Base-by-base conservation (phyloP, 2,329 filamentous ascomycete species). In the Ophiostoma sp. region DNA sequence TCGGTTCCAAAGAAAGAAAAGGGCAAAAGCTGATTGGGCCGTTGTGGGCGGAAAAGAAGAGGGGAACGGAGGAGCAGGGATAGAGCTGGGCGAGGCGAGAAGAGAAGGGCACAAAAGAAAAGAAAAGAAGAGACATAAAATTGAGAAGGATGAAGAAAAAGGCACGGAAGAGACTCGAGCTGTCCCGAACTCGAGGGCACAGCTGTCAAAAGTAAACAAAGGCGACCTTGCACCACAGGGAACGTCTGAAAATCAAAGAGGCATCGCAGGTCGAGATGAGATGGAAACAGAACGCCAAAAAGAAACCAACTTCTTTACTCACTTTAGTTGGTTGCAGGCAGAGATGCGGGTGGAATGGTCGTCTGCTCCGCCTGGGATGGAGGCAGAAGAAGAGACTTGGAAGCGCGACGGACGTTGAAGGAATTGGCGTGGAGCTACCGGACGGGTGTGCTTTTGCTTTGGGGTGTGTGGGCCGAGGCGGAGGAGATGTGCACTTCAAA, bases 11-110 rank as follows among this genome's bases (percentile, higher is more conserved):
- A 55, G 39, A 52, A 39, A 66, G 9, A 68, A 68, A 33, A 72
- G 31, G 25, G 22, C 42, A 17, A 57, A n/a, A 61, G 70, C 22
- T 72, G 61, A 72, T 72, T 72, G 70, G 70, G 70, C 59, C 33
- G 70, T n/a, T 25, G 45, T 39, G 70, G 48, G n/a, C 31, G 61
- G 45, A 33, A 33, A 63, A 57, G 70, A 57, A 57, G 70, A 72
- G 61, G 70, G 70, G 70, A 66, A 48, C 7, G 25, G 42, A 48
- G 42, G 15, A 72, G n/a, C 22, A 45, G 55, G 70, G 70, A 64
- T n/a, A 39, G 69, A 39, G 57, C 31, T 39, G 55, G 17, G 22
- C 15, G 6, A 48, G 48, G 12, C 17, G 25, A 52, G 45, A 3
- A 31, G n/a, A n/a, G n/a, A n/a, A n/a, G n/a, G n/a, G n/a, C n/a